phyloP scores from a whole-genome alignment of 768 basidiomycete genomes.

The Erythrobasidium yunnanense region DNA sequence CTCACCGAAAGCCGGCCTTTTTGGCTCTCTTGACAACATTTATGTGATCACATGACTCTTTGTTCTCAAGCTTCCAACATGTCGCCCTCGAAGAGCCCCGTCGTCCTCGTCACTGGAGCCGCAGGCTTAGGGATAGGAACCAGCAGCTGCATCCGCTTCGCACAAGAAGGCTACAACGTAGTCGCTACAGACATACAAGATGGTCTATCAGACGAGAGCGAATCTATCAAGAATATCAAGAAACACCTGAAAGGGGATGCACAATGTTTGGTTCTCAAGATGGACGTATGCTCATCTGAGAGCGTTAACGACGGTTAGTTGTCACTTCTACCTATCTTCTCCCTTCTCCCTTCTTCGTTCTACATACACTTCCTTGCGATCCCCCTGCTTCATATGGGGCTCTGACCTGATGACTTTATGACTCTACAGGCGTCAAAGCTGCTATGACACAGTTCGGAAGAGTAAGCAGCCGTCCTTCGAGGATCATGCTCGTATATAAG shows the following conservation, averaged over 20 bases:
- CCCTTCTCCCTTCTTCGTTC: too few relatives aligned
- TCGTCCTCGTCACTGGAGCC: constrained; percentile 13
- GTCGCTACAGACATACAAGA: constrained; percentile 21
- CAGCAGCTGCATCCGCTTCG: background rate
- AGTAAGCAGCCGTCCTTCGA: too few relatives aligned
- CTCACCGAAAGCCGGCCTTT: too few relatives aligned
- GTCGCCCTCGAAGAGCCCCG: background rate
- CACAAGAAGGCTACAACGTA: constrained; percentile 12
- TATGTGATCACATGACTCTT: too few relatives aligned
- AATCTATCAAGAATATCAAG: background rate
- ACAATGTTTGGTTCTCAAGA: background rate
- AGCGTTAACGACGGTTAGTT: constrained; percentile 13
- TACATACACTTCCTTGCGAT: too few relatives aligned
- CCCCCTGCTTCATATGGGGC: too few relatives aligned
- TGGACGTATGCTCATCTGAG: constrained; percentile 10
- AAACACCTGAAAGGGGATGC: background rate
- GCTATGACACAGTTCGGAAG: background rate
- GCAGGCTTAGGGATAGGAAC: constrained; percentile 15
- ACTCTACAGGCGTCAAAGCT: background rate
- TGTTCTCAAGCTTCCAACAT: too few relatives aligned
- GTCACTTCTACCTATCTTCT: too few relatives aligned
- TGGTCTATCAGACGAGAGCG: background rate
- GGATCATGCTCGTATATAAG: too few relatives aligned
- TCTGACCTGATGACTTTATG: too few relatives aligned
- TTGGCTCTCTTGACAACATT: too few relatives aligned